Evolutionary conservation across 164 flowering plant genomes (phyloP).

Genomic region (Macadamia integrifolia): DNA sequence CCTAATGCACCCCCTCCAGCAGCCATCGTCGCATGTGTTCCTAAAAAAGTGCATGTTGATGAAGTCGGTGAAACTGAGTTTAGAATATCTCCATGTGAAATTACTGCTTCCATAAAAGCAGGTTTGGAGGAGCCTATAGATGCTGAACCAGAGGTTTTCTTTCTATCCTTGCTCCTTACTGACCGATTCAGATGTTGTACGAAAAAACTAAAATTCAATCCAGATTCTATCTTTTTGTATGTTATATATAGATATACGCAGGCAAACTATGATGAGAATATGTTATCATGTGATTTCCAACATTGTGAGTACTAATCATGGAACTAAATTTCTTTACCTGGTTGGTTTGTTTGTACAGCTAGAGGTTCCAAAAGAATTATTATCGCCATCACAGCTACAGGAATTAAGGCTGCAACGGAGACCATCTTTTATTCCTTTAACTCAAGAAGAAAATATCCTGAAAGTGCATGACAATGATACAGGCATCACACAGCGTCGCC

Average conservation of each 20-base stretch:
- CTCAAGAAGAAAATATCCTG: conserved; percentile 30
- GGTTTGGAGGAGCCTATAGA: conserved; percentile 81
- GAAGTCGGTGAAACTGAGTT: conserved; percentile 82
- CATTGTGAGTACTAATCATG: too few species aligned
- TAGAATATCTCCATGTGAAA: conserved; percentile 65
- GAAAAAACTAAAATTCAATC: background rate
- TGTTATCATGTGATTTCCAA: too few species aligned
- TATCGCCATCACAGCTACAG: conserved; percentile 56
- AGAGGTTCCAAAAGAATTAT: conserved; percentile 89
- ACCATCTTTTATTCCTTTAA: conserved; percentile 65
- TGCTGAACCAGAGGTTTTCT: conserved; percentile 85
- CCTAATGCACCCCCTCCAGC: conserved; percentile 88
- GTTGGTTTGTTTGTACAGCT: conserved; percentile 47
- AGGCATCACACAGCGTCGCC: conserved; percentile 76
- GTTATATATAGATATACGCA: too few species aligned
- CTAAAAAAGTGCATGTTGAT: conserved; percentile 76
- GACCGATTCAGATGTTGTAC: background rate
- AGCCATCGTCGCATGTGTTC: conserved; percentile 98
- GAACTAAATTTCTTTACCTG: background rate
- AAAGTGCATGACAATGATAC: conserved; percentile 76
- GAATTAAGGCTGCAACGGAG: conserved; percentile 45
- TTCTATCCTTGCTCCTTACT: background rate
- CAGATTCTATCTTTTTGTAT: too few species aligned
- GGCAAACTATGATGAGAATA: too few species aligned
- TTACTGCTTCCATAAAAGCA: conserved; percentile 65